Percentiles rank a stretch among this genome's conserved stretches.
These are phyloP conservation scores for Phtheirospermum japonicum DNA, from an alignment of 257 asterid species.

Conservation along the genomic window DNA sequence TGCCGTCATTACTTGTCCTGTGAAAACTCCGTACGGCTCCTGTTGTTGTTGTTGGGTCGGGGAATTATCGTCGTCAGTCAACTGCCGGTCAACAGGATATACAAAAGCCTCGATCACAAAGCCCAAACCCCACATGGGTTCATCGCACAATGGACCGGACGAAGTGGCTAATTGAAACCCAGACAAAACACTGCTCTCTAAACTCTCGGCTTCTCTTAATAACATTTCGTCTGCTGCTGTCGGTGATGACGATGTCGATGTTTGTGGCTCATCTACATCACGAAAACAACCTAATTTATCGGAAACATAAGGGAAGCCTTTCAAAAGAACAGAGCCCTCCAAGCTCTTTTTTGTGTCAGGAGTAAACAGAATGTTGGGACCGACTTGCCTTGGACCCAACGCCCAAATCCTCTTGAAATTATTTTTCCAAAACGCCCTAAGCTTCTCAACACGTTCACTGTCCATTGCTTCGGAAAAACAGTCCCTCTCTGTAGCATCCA, in stretches of 20 bases:
- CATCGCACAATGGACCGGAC: constrained; percentile 93
- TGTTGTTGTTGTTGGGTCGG: constrained; percentile 48
- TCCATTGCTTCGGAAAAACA: constrained; percentile 33
- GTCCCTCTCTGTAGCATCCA: constrained; percentile 69
- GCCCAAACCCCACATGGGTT: constrained; percentile 95
- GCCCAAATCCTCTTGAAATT: constrained; percentile 85
- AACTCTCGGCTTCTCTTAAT: constrained; percentile 61
- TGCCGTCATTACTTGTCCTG: constrained; percentile 85
- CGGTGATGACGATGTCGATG: constrained; percentile 28
- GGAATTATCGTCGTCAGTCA: constrained; percentile 38
- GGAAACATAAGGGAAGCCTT: constrained; percentile 70
- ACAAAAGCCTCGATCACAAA: constrained; percentile 60
- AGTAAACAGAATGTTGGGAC: constrained; percentile 79
- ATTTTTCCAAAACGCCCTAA: constrained; percentile 48
- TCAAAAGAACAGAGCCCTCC: constrained; percentile 55
- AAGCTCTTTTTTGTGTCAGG: constrained; percentile 45
- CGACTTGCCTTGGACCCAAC: constrained; percentile 83
- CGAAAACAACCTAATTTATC: constrained; percentile 61
- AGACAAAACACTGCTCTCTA: constrained; percentile 78
- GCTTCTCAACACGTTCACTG: constrained; percentile 58
- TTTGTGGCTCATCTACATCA: constrained; percentile 29
- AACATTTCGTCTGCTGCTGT: constrained; percentile 36
- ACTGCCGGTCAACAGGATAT: constrained; percentile 37
- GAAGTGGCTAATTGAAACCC: constrained; percentile 94
- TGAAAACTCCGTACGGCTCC: constrained; percentile 68